Conservation (phyloP, 441 rosid genomes). For the Croton laevigatus region DNA sequence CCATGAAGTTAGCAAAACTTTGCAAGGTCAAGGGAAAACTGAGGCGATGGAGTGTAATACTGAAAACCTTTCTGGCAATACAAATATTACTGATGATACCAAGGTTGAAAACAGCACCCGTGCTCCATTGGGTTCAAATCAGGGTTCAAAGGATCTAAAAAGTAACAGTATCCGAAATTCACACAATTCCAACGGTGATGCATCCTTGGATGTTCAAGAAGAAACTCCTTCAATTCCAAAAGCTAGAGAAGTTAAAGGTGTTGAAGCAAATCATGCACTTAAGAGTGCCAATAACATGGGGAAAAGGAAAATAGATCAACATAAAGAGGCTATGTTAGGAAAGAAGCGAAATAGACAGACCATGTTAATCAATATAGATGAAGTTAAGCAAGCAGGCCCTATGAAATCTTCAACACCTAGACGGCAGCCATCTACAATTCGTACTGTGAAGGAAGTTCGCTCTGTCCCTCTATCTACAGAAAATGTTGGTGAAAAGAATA, state of each 20-base stretch:
- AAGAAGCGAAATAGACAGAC: constrained; percentile 96
- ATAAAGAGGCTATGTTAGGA: constrained; percentile 94
- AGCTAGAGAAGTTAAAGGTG: constrained; percentile 76
- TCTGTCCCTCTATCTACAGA: constrained; percentile 43
- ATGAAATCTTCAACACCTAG: constrained; percentile 76
- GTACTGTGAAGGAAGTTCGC: constrained; percentile 78
- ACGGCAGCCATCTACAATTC: constrained; percentile 66
- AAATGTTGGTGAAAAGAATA: constrained; percentile 49
- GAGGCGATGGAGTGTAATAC: constrained; percentile 28
- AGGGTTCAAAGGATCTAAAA: constrained; percentile 40
- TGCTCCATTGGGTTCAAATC: constrained; percentile 35
- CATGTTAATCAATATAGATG: constrained; percentile 83
- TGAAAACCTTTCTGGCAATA: constrained; percentile 22
- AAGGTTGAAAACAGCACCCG: constrained; percentile 27
- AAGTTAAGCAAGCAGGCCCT: constrained; percentile 85
- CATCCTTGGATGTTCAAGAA: constrained; percentile 42
- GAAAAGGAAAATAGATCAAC: constrained; percentile 89
- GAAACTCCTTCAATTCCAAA: constrained; percentile 42
- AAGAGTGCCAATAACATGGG: constrained; percentile 64
- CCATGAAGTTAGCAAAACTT: constrained; percentile 38
- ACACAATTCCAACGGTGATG: constrained; percentile 46
- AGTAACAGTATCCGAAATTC: constrained; percentile 35
- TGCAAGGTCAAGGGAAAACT: constrained; percentile 30
- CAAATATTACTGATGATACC: constrained; percentile 34
- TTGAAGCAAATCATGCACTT: constrained; percentile 73